phyloP scores from a whole-genome alignment of 208 protist genomes.

The Lotmaria passim region DNA sequence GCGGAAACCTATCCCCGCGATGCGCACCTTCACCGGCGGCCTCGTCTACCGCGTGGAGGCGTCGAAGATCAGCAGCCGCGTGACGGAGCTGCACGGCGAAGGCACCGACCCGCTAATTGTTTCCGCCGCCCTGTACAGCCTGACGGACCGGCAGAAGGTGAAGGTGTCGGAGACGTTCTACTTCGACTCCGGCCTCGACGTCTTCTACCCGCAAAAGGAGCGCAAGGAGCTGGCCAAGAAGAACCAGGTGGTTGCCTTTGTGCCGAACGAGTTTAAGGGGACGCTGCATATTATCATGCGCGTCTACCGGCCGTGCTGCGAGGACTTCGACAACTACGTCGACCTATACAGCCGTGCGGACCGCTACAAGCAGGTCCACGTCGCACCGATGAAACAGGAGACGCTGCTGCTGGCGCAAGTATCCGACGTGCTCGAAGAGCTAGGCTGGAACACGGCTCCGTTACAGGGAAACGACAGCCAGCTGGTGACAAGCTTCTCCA shows the following conservation, averaged over 20 bases:
- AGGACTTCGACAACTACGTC: slow-evolving; percentile 87
- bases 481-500: slow-evolving; percentile 24
- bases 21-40: slow-evolving; percentile 76
- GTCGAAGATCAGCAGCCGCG: slow-evolving; percentile 55
- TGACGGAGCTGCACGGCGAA: slow-evolving; percentile 72
- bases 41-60: slow-evolving; percentile 60
- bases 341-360: slow-evolving; percentile 84
- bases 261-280: slow-evolving; percentile 79
- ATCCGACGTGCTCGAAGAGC: slow-evolving; percentile 83
- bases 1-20: slow-evolving; percentile 73
- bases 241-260: slow-evolving; percentile 76
- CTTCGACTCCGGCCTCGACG: slow-evolving; percentile 79
- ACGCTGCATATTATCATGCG: slow-evolving; percentile 74
- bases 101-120: slow-evolving; percentile 79
- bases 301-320: slow-evolving; percentile 68
- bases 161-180: slow-evolving; percentile 91
- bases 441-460: slow-evolving; percentile 65
- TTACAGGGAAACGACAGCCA: slow-evolving; percentile 42
- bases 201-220: slow-evolving; percentile 87
- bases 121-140: slow-evolving; percentile 63
- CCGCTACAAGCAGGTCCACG: slow-evolving; percentile 79
- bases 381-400: slow-evolving; percentile 87
- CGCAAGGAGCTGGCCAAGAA: slow-evolving; percentile 53
- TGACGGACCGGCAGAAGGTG: slow-evolving; percentile 41
- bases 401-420: slow-evolving; percentile 71